phyloP scores from a whole-genome alignment of 2,329 filamentous ascomycete genomes.

The Amylocarpus encephaloides region DNA sequence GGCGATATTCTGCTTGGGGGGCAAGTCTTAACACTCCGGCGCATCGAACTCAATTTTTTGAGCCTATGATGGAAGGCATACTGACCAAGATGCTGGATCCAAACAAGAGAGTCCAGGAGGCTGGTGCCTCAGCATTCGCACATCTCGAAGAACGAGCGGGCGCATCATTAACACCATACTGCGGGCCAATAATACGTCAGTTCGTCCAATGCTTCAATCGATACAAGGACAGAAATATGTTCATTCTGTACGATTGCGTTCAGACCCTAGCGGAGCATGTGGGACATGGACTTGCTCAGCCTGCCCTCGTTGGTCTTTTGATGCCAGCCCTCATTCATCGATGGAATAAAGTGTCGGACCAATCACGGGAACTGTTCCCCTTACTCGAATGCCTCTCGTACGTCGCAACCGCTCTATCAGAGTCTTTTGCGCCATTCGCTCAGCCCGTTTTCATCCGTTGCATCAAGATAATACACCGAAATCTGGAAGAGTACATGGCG shows the following conservation, averaged over 20 bases:
- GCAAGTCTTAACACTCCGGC: slow-evolving; percentile 61
- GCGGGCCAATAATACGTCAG: slow-evolving; percentile 81
- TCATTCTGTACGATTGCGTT: slow-evolving; percentile 96
- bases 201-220: slow-evolving; percentile 87
- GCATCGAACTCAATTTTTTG: slow-evolving; percentile 73
- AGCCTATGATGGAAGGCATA: slow-evolving; percentile 96
- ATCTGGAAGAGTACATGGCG: slow-evolving; percentile 73
- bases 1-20: slow-evolving; percentile 89
- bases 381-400: slow-evolving; percentile 95
- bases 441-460: slow-evolving; percentile 81
- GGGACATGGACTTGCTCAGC: slow-evolving; percentile 71
- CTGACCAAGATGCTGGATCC: slow-evolving; percentile 89
- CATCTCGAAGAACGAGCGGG: slow-evolving; percentile 93
- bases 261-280: slow-evolving; percentile 94
- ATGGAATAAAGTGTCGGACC: slow-evolving; percentile 80
- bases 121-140: slow-evolving; percentile 90
- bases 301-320: slow-evolving; percentile 72
- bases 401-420: slow-evolving; percentile 77
- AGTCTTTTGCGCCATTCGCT: slow-evolving; percentile 78
- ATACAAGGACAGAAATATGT: slow-evolving; percentile 99
- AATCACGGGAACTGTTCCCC: slow-evolving; percentile 90
- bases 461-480: slow-evolving; percentile 84
- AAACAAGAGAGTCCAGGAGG: slow-evolving; percentile 98
- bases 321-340: slow-evolving; percentile 90
- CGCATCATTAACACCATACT: slow-evolving; percentile 74